These are phyloP conservation scores for Teunomyces kruisii DNA, from an alignment of 805 yeast genomes.

Conservation along the genomic window DNA sequence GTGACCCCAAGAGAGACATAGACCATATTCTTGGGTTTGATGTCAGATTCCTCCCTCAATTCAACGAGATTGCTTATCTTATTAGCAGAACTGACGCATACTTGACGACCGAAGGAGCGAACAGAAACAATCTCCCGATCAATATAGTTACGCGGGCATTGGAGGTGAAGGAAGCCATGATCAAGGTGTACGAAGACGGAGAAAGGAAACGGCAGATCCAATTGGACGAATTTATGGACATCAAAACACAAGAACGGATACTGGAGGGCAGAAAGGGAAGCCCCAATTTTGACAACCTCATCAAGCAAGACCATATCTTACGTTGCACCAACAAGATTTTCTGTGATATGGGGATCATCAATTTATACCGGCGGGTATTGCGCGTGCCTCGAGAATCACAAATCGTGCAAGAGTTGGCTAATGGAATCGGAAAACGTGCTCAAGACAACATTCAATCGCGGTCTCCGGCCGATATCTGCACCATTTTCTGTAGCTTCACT, in stretches of 20 bases:
- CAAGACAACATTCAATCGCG: conserved; percentile 42
- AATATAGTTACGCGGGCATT: conserved; percentile 35
- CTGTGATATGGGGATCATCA: conserved; percentile 53
- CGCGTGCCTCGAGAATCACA: conserved; percentile 44
- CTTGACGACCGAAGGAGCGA: conserved; percentile 8
- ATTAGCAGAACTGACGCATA: conserved; percentile 28
- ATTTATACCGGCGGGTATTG: conserved; percentile 56
- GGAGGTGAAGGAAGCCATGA: conserved; percentile 28
- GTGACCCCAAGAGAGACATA: conserved; percentile 41
- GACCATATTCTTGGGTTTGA: conserved; percentile 71
- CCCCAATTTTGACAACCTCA: conserved; percentile 16
- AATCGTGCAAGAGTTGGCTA: conserved; percentile 49
- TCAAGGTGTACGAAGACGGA: conserved; percentile 21
- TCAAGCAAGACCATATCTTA: conserved; percentile 34
- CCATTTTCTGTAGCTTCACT: conserved; percentile 54
- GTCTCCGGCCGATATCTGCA: conserved; percentile 54
- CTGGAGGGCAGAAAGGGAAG: background rate
- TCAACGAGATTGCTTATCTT: conserved; percentile 46
- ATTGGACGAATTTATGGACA: conserved; percentile 20
- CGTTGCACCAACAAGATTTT: conserved; percentile 53
- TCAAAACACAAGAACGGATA: conserved; percentile 6
- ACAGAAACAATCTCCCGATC: conserved; percentile 14
- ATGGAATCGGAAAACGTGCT: conserved; percentile 37
- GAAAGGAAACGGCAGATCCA: conserved; percentile 25
- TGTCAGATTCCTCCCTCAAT: conserved; percentile 55